phyloP scores from a whole-genome alignment of 441 rosid genomes.

The Sinapis alba region DNA sequence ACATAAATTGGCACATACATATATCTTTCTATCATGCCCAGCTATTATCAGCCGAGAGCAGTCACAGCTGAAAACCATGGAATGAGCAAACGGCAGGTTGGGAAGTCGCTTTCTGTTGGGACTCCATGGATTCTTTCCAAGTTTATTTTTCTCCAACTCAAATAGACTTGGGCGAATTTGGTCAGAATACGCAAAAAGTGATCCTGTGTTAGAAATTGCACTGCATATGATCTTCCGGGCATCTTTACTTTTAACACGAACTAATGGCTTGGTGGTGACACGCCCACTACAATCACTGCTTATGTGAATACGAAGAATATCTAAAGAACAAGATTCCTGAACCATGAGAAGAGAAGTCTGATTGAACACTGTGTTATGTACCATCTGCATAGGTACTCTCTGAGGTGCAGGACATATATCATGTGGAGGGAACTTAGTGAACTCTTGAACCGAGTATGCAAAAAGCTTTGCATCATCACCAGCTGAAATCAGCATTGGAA shows the following conservation, averaged over 20 bases:
- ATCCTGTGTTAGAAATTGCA: constrained; percentile 75
- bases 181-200: constrained; percentile 80
- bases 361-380: constrained; percentile 57
- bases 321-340: constrained; percentile 67
- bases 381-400: constrained; percentile 80
- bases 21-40: constrained; percentile 80
- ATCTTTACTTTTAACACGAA: constrained; percentile 75
- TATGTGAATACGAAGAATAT: constrained; percentile 62
- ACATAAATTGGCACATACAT: constrained; percentile 55
- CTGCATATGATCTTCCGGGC: constrained; percentile 84
- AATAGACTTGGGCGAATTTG: constrained; percentile 68
- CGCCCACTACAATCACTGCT: constrained; percentile 51
- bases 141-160: constrained; percentile 59
- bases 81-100: constrained; percentile 72
- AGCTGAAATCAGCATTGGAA: constrained; percentile 96
- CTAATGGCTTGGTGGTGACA: constrained; percentile 67
- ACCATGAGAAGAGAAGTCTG: constrained; percentile 74
- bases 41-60: constrained; percentile 71
- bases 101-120: constrained; percentile 73
- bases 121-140: constrained; percentile 56
- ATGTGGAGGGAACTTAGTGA: constrained; percentile 88
- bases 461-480: constrained; percentile 97
- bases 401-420: constrained; percentile 99
- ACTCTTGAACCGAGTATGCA: constrained; percentile 85
- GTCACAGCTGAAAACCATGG: constrained; percentile 85